Percentiles rank a stretch among this genome's conserved stretches.
These are phyloP conservation scores for Colletotrichum filicis DNA, from an alignment of 2,329 filamentous ascomycete genomes.

Conservation along the genomic window DNA sequence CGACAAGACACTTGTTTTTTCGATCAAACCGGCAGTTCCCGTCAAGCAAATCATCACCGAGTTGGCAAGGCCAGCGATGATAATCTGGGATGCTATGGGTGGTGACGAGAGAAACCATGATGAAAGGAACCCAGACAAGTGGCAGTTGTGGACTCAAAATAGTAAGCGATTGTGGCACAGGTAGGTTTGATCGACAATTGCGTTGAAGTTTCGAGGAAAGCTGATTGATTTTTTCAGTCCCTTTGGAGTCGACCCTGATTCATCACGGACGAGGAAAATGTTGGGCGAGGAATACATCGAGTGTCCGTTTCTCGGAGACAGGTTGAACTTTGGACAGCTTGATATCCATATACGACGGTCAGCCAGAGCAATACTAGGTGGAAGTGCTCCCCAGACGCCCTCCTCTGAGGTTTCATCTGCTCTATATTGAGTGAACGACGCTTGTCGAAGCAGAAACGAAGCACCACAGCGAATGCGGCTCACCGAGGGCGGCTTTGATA, in stretches of 20 bases:
- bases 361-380: too few species aligned
- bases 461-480: background rate
- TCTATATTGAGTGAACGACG: background rate
- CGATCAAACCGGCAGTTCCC: conserved; percentile 32
- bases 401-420: background rate
- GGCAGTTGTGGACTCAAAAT: background rate
- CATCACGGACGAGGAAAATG: background rate
- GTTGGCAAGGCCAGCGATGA: conserved; percentile 35
- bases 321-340: background rate
- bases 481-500: background rate
- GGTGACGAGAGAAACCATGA: background rate
- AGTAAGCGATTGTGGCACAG: background rate
- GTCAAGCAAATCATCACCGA: conserved; percentile 39
- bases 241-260: background rate
- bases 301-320: background rate
- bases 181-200: background rate
- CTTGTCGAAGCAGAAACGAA: background rate
- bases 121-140: background rate
- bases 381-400: background rate
- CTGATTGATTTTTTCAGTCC: background rate
- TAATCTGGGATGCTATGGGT: conserved; percentile 32
- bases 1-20: conserved; percentile 35
- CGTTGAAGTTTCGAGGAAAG: background rate
- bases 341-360: background rate
- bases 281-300: background rate